These are phyloP conservation scores for Lactarius sp. DNA, from an alignment of 768 basidiomycete genomes.

Conservation along the genomic window DNA sequence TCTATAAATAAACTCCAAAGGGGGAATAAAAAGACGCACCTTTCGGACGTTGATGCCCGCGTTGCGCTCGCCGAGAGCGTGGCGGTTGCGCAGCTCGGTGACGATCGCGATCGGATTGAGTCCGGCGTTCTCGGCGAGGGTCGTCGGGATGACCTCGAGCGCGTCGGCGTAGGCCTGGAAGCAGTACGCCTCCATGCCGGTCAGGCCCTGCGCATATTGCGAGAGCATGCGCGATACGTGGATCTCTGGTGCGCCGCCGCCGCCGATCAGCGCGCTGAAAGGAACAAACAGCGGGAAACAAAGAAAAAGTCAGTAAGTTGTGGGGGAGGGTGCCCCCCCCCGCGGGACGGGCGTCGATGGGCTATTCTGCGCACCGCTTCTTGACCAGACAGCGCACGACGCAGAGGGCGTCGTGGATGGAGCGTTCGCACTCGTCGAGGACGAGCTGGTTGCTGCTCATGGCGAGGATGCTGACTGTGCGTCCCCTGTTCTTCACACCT, in stretches of 20 bases:
- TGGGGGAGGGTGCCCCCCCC: no score
- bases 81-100: conserved; percentile 94
- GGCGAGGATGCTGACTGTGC: conserved; percentile 92
- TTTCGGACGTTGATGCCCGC: conserved; percentile 99
- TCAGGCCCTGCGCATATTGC: conserved; percentile 87
- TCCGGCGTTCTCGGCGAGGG: conserved; percentile 96
- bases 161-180: conserved; percentile 99
- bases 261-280: conserved; percentile 82
- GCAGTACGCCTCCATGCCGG: conserved; percentile 98
- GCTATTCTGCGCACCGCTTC: conserved; percentile 64
- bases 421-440: conserved; percentile 94
- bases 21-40: conserved; percentile 40
- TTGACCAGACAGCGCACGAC: conserved; percentile 98
- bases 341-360: neutral
- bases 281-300: neutral
- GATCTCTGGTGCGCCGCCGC: conserved; percentile 97
- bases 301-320: neutral
- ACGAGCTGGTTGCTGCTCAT: conserved; percentile 92
- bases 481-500: conserved; percentile 90
- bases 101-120: conserved; percentile 98
- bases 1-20: neutral
- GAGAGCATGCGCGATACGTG: conserved; percentile 90
- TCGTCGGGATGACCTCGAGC: conserved; percentile 95
- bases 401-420: conserved; percentile 97
- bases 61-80: conserved; percentile 89